Evolutionary conservation across 2,329 filamentous ascomycete genomes (phyloP).

Genomic region (Xylariaceae sp.): DNA sequence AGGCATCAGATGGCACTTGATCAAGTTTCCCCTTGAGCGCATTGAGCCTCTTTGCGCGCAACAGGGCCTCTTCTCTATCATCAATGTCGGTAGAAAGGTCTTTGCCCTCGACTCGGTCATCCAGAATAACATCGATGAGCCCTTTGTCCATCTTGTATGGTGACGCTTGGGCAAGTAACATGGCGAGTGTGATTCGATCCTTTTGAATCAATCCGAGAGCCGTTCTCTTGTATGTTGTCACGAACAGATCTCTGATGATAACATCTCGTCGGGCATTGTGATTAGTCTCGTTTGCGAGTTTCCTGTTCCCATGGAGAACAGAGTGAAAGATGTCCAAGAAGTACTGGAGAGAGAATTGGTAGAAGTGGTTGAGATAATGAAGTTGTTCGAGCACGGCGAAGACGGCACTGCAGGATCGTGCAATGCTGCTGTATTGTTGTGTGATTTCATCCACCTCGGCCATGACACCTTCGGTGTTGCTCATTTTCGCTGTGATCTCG

Average conservation of each 20-base stretch:
- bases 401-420: slow-evolving; percentile 91
- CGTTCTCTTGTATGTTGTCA: slow-evolving; percentile 90
- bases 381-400: slow-evolving; percentile 96
- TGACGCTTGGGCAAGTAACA: slow-evolving; percentile 92
- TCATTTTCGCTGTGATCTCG: slow-evolving; percentile 94
- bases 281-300: slow-evolving; percentile 65
- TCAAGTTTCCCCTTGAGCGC: slow-evolving; percentile 71
- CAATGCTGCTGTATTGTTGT: slow-evolving; percentile 87
- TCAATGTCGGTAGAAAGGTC: slow-evolving; percentile 71
- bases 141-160: slow-evolving; percentile 92
- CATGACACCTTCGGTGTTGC: slow-evolving; percentile 97
- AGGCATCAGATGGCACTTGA: slow-evolving; percentile 57
- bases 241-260: slow-evolving; percentile 87
- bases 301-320: slow-evolving; percentile 77
- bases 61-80: slow-evolving; percentile 64
- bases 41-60: slow-evolving; percentile 63
- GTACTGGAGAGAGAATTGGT: slow-evolving; percentile 98
- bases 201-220: slow-evolving; percentile 88
- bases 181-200: slow-evolving; percentile 88
- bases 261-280: slow-evolving; percentile 79
- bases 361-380: slow-evolving; percentile 98
- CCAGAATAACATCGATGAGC: slow-evolving; percentile 81
- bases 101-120: slow-evolving; percentile 68
- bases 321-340: slow-evolving; percentile 97
- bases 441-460: slow-evolving; percentile 95